phyloP scores from a whole-genome alignment of 1,139 yeast genomes.

The Hansenula sp. region DNA sequence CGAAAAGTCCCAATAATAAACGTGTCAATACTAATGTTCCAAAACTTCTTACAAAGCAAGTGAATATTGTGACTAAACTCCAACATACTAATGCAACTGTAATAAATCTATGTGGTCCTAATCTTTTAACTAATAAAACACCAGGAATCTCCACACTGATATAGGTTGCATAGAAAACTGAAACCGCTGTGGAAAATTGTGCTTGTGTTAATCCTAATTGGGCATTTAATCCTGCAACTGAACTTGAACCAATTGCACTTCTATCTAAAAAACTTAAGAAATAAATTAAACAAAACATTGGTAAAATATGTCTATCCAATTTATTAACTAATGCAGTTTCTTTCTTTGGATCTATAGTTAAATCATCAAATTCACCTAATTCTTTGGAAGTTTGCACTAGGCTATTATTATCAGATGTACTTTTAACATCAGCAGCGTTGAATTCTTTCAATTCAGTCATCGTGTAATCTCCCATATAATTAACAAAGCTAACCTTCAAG shows the following conservation, averaged over 20 bases:
- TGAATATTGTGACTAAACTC: conserved; percentile 42
- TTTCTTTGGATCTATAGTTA: conserved; percentile 15
- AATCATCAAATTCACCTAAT: conserved; percentile 4
- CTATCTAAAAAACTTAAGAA: conserved; percentile 43
- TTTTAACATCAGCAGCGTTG: background rate
- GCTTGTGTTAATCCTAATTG: conserved; percentile 36
- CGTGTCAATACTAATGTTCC: conserved; percentile 31
- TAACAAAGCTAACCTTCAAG: too few relatives aligned
- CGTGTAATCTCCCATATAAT: too few relatives aligned
- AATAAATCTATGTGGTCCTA: conserved; percentile 38
- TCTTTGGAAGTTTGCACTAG: background rate
- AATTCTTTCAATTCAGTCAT: too few relatives aligned
- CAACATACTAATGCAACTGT: conserved; percentile 35
- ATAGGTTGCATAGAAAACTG: conserved; percentile 43
- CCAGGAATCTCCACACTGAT: conserved; percentile 11
- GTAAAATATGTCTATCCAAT: conserved; percentile 38
- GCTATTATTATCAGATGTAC: background rate
- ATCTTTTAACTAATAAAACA: conserved; percentile 25
- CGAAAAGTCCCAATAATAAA: conserved; percentile 44
- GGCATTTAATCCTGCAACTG: conserved; percentile 40
- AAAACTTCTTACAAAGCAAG: conserved; percentile 32
- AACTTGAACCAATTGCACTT: conserved; percentile 43
- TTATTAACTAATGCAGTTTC: conserved; percentile 34
- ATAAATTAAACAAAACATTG: conserved; percentile 40
- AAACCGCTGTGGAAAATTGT: conserved; percentile 40